These are phyloP conservation scores for Pichia sp. DNA, from an alignment of 1,139 yeast species.

Conservation along the genomic window DNA sequence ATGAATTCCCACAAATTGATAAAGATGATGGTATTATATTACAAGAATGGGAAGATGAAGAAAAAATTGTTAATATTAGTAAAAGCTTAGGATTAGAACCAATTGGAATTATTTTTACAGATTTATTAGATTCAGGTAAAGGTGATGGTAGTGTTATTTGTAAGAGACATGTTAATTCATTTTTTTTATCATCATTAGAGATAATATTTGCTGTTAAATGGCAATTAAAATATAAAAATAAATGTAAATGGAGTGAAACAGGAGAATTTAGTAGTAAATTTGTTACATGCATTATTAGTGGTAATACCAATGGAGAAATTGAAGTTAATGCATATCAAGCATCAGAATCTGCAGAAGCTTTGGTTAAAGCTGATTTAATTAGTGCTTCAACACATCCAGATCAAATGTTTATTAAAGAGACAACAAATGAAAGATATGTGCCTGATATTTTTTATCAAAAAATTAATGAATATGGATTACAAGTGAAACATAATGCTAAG, in stretches of 20 bases:
- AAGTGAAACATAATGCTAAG: conserved; percentile 83
- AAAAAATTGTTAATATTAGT: conserved; percentile 51
- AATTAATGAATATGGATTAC: conserved; percentile 81
- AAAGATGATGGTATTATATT: conserved; percentile 81
- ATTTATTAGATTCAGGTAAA: conserved; percentile 78
- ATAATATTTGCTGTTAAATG: conserved; percentile 77
- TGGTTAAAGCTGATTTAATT: conserved; percentile 80
- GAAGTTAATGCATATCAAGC: conserved; percentile 92
- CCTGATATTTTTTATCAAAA: conserved; percentile 89
- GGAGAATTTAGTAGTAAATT: conserved; percentile 80
- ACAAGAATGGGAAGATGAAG: conserved; percentile 54
- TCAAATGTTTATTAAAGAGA: conserved; percentile 72
- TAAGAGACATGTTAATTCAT: conserved; percentile 88
- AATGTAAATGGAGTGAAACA: conserved; percentile 56
- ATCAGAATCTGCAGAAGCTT: conserved; percentile 78
- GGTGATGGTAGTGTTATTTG: conserved; percentile 87
- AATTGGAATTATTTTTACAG: conserved; percentile 86
- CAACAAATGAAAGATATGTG: conserved; percentile 69
- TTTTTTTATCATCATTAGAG: conserved; percentile 81
- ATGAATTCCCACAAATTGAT: conserved; percentile 87
- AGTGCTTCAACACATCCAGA: conserved; percentile 90
- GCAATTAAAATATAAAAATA: conserved; percentile 64
- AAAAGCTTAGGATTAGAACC: conserved; percentile 55
- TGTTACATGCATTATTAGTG: conserved; percentile 88
- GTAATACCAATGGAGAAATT: conserved; percentile 79